phyloP scores from a whole-genome alignment of 139 green algal genomes.

The Mychonastes homosphaera region DNA sequence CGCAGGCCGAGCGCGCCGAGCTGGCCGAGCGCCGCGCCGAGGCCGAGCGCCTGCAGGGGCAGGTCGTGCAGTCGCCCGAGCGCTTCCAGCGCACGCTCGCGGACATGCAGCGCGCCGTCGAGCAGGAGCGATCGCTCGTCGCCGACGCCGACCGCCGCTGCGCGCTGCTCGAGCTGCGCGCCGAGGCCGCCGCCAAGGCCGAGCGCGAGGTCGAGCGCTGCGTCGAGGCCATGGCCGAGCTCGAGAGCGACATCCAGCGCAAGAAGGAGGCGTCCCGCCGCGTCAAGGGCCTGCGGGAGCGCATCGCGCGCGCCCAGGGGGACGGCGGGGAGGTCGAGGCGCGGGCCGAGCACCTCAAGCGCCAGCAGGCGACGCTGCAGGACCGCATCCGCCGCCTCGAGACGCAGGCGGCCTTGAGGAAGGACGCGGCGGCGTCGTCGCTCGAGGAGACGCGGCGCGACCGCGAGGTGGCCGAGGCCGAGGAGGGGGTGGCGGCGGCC shows the following conservation, averaged over 20 bases:
- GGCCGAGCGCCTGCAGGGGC: constrained; percentile 44
- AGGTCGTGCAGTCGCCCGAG: constrained; percentile 63
- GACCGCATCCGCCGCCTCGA: constrained; percentile 58
- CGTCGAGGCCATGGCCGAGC: no score
- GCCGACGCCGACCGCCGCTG: constrained; percentile 8
- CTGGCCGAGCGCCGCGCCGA: constrained; percentile 41
- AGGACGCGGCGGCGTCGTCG: constrained; percentile 53
- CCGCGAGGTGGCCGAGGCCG: constrained; percentile 64
- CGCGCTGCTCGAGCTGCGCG: constrained; percentile 17
- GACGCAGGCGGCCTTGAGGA: constrained; percentile 50
- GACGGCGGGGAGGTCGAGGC: constrained; percentile 43
- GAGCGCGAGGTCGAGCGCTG: background rate
- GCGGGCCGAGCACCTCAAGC: constrained; percentile 35
- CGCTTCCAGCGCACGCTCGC: constrained; percentile 22
- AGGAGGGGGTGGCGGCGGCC: constrained; percentile 52
- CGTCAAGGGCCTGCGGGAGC: constrained; percentile 25
- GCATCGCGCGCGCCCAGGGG: constrained; percentile 34
- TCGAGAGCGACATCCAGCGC: background rate
- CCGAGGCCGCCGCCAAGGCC: constrained; percentile 16
- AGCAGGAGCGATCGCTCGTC: constrained; percentile 27
- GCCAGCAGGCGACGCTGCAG: constrained; percentile 47
- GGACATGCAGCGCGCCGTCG: constrained; percentile 16
- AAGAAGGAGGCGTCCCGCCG: constrained; percentile 12
- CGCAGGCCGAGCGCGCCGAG: constrained; percentile 47
- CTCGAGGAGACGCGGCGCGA: constrained; percentile 64